Conservation (phyloP, 23 red algal genomes). For the Agarophyton chilense region DNA sequence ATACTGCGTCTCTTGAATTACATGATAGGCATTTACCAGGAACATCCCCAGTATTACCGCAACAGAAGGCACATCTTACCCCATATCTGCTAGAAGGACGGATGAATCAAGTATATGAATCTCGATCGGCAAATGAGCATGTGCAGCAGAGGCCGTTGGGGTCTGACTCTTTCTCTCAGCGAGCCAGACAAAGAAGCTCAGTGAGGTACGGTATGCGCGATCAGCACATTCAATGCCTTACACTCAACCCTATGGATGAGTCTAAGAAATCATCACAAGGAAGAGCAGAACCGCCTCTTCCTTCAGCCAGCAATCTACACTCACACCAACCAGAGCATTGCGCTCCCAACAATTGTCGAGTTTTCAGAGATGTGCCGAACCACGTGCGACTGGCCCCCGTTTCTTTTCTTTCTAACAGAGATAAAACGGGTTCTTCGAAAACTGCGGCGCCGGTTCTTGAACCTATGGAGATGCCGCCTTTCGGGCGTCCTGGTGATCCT, state of each 20-base stretch:
- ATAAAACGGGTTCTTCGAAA: not conserved
- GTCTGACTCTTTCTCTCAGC: not conserved
- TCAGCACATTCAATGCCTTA: not conserved
- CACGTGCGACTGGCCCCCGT: conserved; percentile 1
- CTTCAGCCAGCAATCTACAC: conserved; percentile 4
- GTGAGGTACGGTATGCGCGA: not conserved
- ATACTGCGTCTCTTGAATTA: not conserved
- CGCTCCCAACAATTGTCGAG: not conserved
- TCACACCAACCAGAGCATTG: not conserved
- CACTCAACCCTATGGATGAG: not conserved
- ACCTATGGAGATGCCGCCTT: conserved; percentile 28
- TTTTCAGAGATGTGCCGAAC: not conserved
- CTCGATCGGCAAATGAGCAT: not conserved
- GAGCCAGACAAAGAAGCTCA: not conserved
- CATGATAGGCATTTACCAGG: not conserved
- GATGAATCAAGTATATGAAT: not conserved
- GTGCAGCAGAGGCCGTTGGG: not conserved
- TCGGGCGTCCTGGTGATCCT: not conserved
- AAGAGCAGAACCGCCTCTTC: not conserved
- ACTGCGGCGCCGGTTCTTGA: not conserved
- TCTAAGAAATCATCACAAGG: not conserved
- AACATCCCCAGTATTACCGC: not conserved
- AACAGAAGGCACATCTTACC: not conserved
- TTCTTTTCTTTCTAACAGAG: not conserved
- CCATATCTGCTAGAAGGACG: not conserved